phyloP scores from a whole-genome alignment of 140 eudicot species.

The Stevia rebaudiana region DNA sequence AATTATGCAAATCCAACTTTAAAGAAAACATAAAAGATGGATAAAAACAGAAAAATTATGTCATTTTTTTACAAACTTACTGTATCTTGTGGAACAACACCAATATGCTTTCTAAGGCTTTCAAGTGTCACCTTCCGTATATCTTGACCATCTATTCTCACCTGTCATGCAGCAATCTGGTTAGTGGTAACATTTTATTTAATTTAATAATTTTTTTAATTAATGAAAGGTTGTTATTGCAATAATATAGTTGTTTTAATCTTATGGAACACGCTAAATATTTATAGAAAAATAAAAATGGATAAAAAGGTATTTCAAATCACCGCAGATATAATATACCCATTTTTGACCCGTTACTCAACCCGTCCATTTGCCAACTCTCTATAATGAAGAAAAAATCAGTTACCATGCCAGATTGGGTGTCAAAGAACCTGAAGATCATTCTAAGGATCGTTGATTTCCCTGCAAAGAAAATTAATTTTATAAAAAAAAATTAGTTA shows the following conservation, averaged over 20 bases:
- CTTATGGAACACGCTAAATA: too few relatives aligned
- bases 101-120: conserved; percentile 75
- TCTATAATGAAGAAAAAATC: neutral
- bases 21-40: neutral
- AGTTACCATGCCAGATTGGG: conserved; percentile 78
- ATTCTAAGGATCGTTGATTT: conserved; percentile 88
- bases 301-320: too few relatives aligned
- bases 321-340: too few relatives aligned
- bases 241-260: too few relatives aligned
- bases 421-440: conserved; percentile 88
- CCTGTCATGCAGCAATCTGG: conserved; percentile 51
- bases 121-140: conserved; percentile 64
- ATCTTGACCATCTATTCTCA: conserved; percentile 87
- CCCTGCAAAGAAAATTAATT: conserved; percentile 42
- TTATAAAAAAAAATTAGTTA: neutral
- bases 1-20: conserved; percentile 4
- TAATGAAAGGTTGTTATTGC: neutral
- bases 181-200: too few relatives aligned
- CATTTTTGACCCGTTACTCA: too few relatives aligned
- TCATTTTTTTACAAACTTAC: too few relatives aligned
- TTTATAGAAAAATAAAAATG: too few relatives aligned
- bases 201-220: too few relatives aligned
- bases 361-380: too few relatives aligned
- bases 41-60: too few relatives aligned
- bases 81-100: conserved; percentile 97